Percentiles rank a stretch among this genome's conserved stretches.
Conservation (phyloP, 768 basidiomycete species). For the Lactarius evosmus region DNA sequence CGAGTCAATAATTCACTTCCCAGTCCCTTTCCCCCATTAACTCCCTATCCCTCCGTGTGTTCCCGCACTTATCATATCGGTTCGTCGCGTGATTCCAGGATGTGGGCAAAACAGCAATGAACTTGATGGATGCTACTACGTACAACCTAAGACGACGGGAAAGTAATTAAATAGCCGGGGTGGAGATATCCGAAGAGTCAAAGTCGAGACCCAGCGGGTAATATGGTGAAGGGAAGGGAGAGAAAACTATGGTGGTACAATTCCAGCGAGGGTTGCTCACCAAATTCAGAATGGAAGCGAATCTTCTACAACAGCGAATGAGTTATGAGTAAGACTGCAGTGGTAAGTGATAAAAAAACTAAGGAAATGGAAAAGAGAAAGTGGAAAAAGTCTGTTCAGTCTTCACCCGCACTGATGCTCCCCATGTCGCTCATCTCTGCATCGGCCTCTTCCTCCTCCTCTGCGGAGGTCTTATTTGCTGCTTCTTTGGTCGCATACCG, state of each 20-base stretch:
- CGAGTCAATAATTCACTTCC: background rate
- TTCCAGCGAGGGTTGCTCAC: conserved; percentile 3
- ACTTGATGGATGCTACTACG: conserved; percentile 14
- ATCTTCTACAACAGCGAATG: conserved; percentile 12
- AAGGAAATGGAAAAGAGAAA: background rate
- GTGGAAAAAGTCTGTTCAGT: conserved; percentile 11
- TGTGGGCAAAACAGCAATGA: conserved; percentile 10
- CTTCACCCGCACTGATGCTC: conserved; percentile 71
- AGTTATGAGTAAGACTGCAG: conserved; percentile 3
- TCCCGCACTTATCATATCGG: background rate
- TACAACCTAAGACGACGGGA: conserved; percentile 13
- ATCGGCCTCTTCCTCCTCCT: conserved; percentile 67
- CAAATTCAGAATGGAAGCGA: conserved; percentile 7
- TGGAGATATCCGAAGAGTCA: conserved; percentile 16
- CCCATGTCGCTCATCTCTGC: conserved; percentile 87
- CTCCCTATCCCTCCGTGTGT: background rate
- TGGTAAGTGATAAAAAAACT: conserved; percentile 4
- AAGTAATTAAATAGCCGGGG: conserved; percentile 4
- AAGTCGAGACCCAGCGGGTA: conserved; percentile 9
- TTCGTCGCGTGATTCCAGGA: background rate
- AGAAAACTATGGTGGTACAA: conserved; percentile 1
- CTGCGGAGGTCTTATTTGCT: conserved; percentile 69
- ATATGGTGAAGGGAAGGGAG: background rate
- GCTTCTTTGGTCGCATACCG: conserved; percentile 90
- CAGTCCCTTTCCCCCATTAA: background rate